Base-by-base conservation (phyloP, 2,329 filamentous ascomycete genomes). In the Calonectria hongkongensis region DNA sequence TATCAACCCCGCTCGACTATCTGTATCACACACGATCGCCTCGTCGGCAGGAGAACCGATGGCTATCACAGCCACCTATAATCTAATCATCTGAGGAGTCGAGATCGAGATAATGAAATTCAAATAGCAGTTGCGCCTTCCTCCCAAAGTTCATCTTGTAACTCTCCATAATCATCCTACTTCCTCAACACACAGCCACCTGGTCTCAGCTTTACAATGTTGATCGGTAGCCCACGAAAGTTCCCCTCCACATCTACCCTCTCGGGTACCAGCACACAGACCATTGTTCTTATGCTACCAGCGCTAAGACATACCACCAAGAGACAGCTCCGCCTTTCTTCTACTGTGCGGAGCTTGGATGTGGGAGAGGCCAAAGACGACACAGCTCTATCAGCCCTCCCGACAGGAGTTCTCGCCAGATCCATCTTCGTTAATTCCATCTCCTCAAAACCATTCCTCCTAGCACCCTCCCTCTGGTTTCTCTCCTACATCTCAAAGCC, bases 401-500 rank as follows among this genome's bases (percentile, higher is more conserved):
- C 86, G 0, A 82, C 81, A 1, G 70, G 78, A 10, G 79, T 82
- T 21, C 80, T 87, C 7, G 80, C 86, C 7, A 79, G 86, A 67
- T 87, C 86, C 0, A 78, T 87, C 1, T 72, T 87, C 21, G 82
- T 89, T 69, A 84, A 87, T 33, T 85, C 86, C 18, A 81, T 89
- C 16, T 89, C 87, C 0, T 89, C 87, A 3, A 85, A 85, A 69
- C 84, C 84, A 28, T 81, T 79, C 66, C 81, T 87, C 1, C 81
- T 87, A 5, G 68, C 82, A 21, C 85, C 80, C 0, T 75, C 85
- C 2, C 81, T 87, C 0, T 81, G 82, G 4, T 83, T 86, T 41
- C 81, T 87, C 0, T 70, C 70, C n/a, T 76, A 82, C 25, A 75
- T 79, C 13, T 81, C 83, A 16, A 82, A 83, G n/a, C 81, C 84